Conservation (phyloP, 1,284 basidiomycete genomes). For the Pseudozyma thailandica region DNA sequence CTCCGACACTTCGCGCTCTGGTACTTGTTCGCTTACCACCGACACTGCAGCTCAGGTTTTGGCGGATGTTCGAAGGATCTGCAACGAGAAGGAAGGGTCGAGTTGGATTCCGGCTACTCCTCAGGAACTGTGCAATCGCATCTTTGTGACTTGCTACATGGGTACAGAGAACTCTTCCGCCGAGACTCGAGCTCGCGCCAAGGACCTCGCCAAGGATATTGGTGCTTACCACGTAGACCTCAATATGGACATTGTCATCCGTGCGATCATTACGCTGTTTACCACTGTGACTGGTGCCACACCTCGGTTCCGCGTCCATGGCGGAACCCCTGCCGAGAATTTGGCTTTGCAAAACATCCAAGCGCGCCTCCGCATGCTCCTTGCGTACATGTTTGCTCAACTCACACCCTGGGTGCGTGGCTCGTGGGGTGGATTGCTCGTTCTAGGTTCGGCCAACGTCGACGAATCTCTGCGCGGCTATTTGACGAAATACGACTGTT, state of each 20-base stretch:
- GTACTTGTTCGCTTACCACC: constrained; percentile 21
- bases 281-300: constrained; percentile 81
- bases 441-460: constrained; percentile 95
- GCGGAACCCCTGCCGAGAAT: constrained; percentile 88
- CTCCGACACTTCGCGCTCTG: neutral
- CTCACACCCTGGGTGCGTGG: constrained; percentile 92
- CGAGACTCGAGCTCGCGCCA: constrained; percentile 87
- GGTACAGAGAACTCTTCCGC: constrained; percentile 92
- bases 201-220: constrained; percentile 84
- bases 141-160: constrained; percentile 99
- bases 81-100: constrained; percentile 82
- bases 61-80: constrained; percentile 86
- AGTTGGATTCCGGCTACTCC: constrained; percentile 85
- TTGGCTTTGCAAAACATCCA: constrained; percentile 98
- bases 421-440: constrained; percentile 84
- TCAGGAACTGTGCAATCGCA: constrained; percentile 82
- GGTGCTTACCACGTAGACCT: constrained; percentile 87
- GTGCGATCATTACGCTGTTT: constrained; percentile 85
- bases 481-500: constrained; percentile 93
- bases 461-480: constrained; percentile 98
- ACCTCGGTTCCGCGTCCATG: constrained; percentile 88
- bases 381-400: constrained; percentile 97
- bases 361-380: constrained; percentile 91
- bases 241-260: constrained; percentile 93
- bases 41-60: constrained; percentile 84